A percentile compares a stretch with the other conserved stretches of the same genome.
phyloP scores from a whole-genome alignment of 1,284 basidiomycete species.

The Puccinia coronata region DNA sequence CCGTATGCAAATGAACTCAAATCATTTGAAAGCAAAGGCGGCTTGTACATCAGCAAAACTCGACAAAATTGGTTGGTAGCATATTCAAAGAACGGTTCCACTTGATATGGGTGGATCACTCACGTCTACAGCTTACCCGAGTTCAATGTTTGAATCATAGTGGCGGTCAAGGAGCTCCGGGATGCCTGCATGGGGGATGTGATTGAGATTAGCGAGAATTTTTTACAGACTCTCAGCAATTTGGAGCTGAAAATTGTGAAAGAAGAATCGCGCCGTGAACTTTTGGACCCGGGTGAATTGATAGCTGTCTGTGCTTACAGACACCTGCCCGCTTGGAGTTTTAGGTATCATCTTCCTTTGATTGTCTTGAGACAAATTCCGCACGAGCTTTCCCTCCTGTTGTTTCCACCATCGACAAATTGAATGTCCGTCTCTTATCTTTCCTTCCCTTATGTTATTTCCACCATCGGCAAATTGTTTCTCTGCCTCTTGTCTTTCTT shows the following conservation, averaged over 20 bases:
- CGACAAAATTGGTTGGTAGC: background rate
- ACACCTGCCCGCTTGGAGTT: background rate
- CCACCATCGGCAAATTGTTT: no score
- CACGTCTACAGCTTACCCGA: background rate
- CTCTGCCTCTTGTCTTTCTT: background rate
- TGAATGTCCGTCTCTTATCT: background rate
- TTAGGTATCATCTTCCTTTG: background rate
- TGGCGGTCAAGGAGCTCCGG: background rate
- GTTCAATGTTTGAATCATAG: background rate
- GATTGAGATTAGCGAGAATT: background rate
- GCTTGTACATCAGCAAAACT: background rate
- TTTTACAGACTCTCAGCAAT: background rate
- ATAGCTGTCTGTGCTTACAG: background rate
- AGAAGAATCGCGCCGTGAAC: background rate
- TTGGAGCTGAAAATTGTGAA: background rate
- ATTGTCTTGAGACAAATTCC: background rate
- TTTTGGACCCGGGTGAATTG: background rate
- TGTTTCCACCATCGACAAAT: background rate
- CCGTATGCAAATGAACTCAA: background rate
- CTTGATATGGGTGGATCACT: background rate
- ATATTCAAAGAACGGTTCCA: background rate
- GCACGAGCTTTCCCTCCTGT: conserved; percentile 1
- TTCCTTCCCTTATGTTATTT: background rate
- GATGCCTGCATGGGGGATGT: background rate
- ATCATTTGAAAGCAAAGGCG: background rate